Evolutionary conservation across 805 yeast genomes (phyloP).

Genomic region (Grigorovia transvaalensis): DNA sequence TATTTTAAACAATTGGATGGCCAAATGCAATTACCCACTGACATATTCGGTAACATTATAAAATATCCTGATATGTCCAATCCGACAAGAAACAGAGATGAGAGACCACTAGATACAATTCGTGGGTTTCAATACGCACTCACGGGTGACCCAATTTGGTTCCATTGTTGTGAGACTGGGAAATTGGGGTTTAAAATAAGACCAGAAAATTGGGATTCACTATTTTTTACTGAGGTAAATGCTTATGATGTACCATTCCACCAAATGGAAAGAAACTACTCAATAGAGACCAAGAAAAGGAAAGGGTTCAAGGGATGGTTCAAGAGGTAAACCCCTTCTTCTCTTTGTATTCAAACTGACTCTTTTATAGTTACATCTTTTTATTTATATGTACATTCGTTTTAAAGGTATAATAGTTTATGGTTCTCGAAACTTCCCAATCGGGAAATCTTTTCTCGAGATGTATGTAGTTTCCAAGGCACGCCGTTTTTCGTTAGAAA

Average conservation of each 20-base stretch:
- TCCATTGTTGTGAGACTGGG: slow-evolving; percentile 69
- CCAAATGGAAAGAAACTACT: not conserved
- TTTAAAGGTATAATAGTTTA: no score
- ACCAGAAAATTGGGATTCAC: slow-evolving; percentile 31
- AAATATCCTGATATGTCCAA: slow-evolving; percentile 74
- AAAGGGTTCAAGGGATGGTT: not conserved
- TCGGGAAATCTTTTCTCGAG: not conserved
- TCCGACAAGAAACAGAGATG: slow-evolving; percentile 87
- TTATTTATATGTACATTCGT: no score
- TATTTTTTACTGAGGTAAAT: not conserved
- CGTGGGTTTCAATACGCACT: slow-evolving; percentile 87
- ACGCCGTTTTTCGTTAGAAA: not conserved
- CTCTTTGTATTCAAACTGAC: no score
- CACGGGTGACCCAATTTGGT: slow-evolving; percentile 59
- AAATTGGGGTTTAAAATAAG: slow-evolving; percentile 83
- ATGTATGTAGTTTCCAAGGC: not conserved
- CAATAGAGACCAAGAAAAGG: no score
- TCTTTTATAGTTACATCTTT: no score
- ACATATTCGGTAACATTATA: slow-evolving; percentile 81
- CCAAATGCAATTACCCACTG: slow-evolving; percentile 35
- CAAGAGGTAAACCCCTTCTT: not conserved
- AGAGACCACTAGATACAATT: slow-evolving; percentile 92
- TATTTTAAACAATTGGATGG: slow-evolving; percentile 30
- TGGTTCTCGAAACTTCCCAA: not conserved
- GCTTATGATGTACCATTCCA: not conserved